These are phyloP conservation scores for Wickerhamomyces bisporus DNA, from an alignment of 805 yeast species.

Conservation along the genomic window DNA sequence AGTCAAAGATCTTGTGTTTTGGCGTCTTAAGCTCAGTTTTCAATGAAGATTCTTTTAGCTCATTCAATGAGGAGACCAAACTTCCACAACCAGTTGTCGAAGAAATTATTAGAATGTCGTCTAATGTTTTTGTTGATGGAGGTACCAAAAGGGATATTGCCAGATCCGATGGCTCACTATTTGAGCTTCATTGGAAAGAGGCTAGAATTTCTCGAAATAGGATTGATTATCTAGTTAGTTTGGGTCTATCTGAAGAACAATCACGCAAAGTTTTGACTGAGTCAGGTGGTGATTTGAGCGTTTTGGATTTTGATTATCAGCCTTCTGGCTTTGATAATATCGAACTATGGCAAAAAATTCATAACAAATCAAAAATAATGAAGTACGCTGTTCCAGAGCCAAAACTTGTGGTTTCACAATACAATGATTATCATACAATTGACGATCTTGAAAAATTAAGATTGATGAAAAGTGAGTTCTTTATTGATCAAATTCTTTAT, in stretches of 20 bases:
- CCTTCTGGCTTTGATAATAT: slow-evolving; percentile 21
- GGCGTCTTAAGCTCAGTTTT: slow-evolving; percentile 34
- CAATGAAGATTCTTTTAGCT: slow-evolving; percentile 20
- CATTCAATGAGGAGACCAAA: slow-evolving; percentile 21
- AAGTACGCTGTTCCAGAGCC: slow-evolving; percentile 25
- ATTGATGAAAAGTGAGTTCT: slow-evolving; percentile 25
- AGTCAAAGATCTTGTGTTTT: slow-evolving; percentile 35
- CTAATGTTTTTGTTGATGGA: slow-evolving; percentile 32
- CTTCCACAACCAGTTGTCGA: slow-evolving; percentile 38
- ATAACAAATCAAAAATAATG: slow-evolving; percentile 10
- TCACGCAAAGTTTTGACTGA: slow-evolving; percentile 27
- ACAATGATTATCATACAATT: slow-evolving; percentile 29
- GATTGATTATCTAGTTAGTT: slow-evolving; percentile 25
- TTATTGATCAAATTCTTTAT: slow-evolving; percentile 38
- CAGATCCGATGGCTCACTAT: slow-evolving; percentile 30
- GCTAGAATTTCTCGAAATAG: slow-evolving; percentile 37
- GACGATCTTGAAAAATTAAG: slow-evolving; percentile 38
- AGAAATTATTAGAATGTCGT: slow-evolving; percentile 39
- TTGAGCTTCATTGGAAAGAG: slow-evolving; percentile 31
- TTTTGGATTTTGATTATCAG: slow-evolving; percentile 15
- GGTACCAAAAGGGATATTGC: slow-evolving; percentile 31
- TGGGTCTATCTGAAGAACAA: slow-evolving; percentile 28
- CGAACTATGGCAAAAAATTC: slow-evolving; percentile 27
- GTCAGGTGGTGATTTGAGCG: slow-evolving; percentile 28
- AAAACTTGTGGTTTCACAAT: slow-evolving; percentile 33